These are phyloP conservation scores for Aurifilum marmelostoma DNA, from an alignment of 2,329 filamentous ascomycete genomes.

Conservation along the genomic window DNA sequence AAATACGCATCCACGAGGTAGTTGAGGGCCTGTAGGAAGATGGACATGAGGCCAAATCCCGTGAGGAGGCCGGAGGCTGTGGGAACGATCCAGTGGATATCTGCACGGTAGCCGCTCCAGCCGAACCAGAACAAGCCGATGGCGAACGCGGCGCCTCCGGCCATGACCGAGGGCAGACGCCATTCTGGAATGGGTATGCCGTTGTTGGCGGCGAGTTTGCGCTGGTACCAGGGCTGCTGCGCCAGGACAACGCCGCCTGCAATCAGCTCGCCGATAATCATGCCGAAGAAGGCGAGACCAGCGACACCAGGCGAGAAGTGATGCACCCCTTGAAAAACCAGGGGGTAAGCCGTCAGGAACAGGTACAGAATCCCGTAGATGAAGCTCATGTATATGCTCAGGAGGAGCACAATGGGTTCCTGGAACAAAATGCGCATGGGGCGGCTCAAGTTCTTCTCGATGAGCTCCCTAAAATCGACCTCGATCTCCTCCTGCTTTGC, in stretches of 20 bases:
- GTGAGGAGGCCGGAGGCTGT: slow-evolving; percentile 64
- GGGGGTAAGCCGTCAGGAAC: slow-evolving; percentile 82
- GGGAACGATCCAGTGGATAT: slow-evolving; percentile 68
- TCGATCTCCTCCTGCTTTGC: slow-evolving; percentile 74
- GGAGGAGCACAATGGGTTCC: slow-evolving; percentile 69
- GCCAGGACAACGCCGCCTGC: slow-evolving; percentile 67
- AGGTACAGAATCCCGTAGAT: slow-evolving; percentile 80
- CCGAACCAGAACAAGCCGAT: slow-evolving; percentile 75
- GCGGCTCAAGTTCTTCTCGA: slow-evolving; percentile 69
- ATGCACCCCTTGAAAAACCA: slow-evolving; percentile 77
- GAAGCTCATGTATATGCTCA: slow-evolving; percentile 75
- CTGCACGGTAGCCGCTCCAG: slow-evolving; percentile 64
- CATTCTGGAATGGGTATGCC: slow-evolving; percentile 67
- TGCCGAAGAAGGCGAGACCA: slow-evolving; percentile 83
- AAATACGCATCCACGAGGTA: slow-evolving; percentile 78
- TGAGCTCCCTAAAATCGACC: slow-evolving; percentile 64
- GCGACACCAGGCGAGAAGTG: slow-evolving; percentile 69
- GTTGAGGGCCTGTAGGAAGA: slow-evolving; percentile 81
- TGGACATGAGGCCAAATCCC: slow-evolving; percentile 79
- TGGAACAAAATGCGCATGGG: slow-evolving; percentile 67
- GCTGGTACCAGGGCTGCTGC: slow-evolving; percentile 68
- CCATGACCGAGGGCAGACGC: slow-evolving; percentile 66
- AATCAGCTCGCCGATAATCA: slow-evolving; percentile 73
- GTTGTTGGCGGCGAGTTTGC: slow-evolving; percentile 69
- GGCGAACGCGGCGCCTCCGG: slow-evolving; percentile 62